Evolutionary conservation across 106 monocot species (phyloP), one percentile per base, ranked within the genome.

Genomic region (Dactylorhiza incarnata): DNA sequence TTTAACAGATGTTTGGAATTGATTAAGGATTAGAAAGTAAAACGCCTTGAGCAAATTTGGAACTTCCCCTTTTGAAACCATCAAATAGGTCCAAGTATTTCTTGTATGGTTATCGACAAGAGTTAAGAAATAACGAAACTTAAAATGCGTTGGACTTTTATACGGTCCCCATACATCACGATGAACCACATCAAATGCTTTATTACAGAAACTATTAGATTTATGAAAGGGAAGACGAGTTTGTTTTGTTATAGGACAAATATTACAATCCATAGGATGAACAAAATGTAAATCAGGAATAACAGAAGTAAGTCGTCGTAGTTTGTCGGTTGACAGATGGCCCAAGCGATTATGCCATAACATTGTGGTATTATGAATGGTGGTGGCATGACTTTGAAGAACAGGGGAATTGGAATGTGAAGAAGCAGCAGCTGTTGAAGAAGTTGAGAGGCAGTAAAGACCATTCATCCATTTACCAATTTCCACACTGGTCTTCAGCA

Each of bases 371-470:
- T 5, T 17, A 54, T 54, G 13, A 54, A 15, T 54, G 14, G 12
- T 15, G 17, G 29, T 29, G 29, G 29, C 29, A 29, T 29, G 29
- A 2, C 29, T 29, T 29, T 29, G 29, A 29, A 2, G 29, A 29
- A 29, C 29, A 29, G 2, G 1, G 2, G 0, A 0, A 3, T 0
- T 15, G 0, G 12, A 3, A 12, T 14, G 0, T 0, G 0, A 0
- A 2, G 53, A 3, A 15, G 15, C 13, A 13, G 13, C 0, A 12
- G 2, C 29, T 29, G 29, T 1, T 29, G 16, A 12, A 14, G 12
- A 12, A 2, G 0, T 29, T 29, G 29, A 29, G 2, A 53, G 53
- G 3, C 12, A 4, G 3, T 53, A 14, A 14, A 53, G 53, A 53
- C 16, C 3, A 16, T 53, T 16, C 14, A 15, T 16, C 11, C 16